These are phyloP conservation scores for Botrytis porri DNA, from an alignment of 2,329 filamentous ascomycete species.

Conservation along the genomic window DNA sequence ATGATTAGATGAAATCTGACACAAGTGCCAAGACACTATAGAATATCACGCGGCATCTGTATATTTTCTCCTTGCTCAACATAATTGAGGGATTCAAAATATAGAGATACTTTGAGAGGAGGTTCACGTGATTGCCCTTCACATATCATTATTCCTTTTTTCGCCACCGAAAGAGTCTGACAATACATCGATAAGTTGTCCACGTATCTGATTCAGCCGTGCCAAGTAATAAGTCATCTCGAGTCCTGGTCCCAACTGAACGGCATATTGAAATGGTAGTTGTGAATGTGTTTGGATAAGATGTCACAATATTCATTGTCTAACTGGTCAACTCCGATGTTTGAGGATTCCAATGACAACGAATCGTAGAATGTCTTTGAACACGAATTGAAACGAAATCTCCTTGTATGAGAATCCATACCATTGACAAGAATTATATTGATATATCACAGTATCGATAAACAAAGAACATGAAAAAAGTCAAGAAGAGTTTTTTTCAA, in stretches of 20 bases:
- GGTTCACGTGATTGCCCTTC: neutral
- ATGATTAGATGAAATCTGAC: neutral
- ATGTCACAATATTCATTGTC: neutral
- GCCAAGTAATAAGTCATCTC: neutral
- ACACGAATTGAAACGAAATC: neutral
- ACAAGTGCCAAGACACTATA: neutral
- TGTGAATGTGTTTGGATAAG: neutral
- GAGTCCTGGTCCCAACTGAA: neutral
- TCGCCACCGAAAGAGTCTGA: neutral
- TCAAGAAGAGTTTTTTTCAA: no score
- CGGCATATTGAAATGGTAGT: no score
- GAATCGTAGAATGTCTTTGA: neutral
- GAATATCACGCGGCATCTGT: accelerated
- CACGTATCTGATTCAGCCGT: neutral
- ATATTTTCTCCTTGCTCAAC: accelerated
- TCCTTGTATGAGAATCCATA: neutral
- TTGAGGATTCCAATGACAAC: neutral
- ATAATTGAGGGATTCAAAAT: neutral
- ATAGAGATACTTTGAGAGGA: neutral
- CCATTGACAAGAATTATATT: neutral
- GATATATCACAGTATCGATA: neutral
- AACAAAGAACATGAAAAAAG: no score
- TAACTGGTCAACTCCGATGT: neutral
- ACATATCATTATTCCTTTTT: neutral
- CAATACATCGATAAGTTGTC: neutral